Percentiles rank a stretch among this genome's conserved stretches.
Evolutionary conservation across 1,284 basidiomycete genomes (phyloP).

Genomic region (Porodaedalea pini): DNA sequence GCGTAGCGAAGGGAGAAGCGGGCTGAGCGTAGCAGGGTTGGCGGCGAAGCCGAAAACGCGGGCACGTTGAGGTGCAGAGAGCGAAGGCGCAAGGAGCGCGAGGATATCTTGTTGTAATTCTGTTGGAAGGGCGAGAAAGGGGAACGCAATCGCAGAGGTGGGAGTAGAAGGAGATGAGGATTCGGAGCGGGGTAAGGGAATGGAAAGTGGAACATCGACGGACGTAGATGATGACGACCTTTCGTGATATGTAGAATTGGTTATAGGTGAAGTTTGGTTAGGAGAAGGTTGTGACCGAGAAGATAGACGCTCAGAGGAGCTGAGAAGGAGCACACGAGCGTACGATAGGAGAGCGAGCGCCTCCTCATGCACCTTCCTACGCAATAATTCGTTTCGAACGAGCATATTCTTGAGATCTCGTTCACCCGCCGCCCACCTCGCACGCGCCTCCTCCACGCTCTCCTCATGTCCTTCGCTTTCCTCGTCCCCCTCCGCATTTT

Average conservation of each 20-base stretch:
- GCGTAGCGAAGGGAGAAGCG: slow-evolving; percentile 36
- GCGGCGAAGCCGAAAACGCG: slow-evolving; percentile 57
- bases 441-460: slow-evolving; percentile 4
- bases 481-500: slow-evolving; percentile 7
- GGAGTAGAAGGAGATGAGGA: not conserved
- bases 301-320: not conserved
- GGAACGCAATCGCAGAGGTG: slow-evolving; percentile 26
- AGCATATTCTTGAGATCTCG: slow-evolving; percentile 39
- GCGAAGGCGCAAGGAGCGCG: slow-evolving; percentile 51
- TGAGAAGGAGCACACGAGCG: slow-evolving; percentile 48
- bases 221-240: too few relatives aligned
- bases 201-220: too few relatives aligned
- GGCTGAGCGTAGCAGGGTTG: slow-evolving; percentile 51
- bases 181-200: slow-evolving; percentile 10
- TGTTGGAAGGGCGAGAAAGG: slow-evolving; percentile 47
- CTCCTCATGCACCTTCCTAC: slow-evolving; percentile 43
- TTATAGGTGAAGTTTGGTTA: slow-evolving; percentile 6
- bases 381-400: slow-evolving; percentile 47
- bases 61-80: slow-evolving; percentile 53
- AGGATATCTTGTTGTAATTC: slow-evolving; percentile 61
- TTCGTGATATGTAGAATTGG: too few relatives aligned
- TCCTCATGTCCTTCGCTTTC: not conserved
- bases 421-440: slow-evolving; percentile 24
- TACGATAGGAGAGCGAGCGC: slow-evolving; percentile 51
- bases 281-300: not conserved